Evolutionary conservation across 2,329 filamentous ascomycete genomes (phyloP).

Genomic region (Gnomoniopsis sp.): DNA sequence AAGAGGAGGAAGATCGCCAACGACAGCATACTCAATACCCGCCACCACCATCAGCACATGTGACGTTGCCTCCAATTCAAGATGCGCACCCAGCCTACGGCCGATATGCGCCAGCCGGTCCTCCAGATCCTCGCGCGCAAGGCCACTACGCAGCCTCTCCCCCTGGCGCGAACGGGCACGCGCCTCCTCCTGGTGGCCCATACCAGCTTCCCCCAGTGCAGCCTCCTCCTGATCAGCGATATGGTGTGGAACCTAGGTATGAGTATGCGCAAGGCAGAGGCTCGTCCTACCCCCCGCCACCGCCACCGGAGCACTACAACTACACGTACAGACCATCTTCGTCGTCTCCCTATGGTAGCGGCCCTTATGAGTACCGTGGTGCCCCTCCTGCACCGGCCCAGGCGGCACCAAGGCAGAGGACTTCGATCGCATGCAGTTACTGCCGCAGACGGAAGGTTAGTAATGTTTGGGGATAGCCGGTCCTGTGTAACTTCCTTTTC

Average conservation of each 20-base stretch:
- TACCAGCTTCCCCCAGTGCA: constrained; percentile 21
- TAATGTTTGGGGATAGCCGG: not conserved
- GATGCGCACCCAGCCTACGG: constrained; percentile 36
- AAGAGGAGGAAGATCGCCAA: constrained; percentile 38
- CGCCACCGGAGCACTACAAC: constrained; percentile 14
- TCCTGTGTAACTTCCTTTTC: not conserved
- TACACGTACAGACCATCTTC: constrained; percentile 32
- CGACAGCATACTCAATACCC: constrained; percentile 27
- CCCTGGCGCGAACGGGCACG: constrained; percentile 41
- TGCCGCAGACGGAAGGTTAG: constrained; percentile 59
- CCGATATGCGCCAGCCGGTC: constrained; percentile 34
- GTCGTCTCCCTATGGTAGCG: constrained; percentile 27
- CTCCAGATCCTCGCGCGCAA: constrained; percentile 29
- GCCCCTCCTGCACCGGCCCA: constrained; percentile 39
- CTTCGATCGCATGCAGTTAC: constrained; percentile 58
- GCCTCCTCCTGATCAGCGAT: constrained; percentile 15
- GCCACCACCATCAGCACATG: constrained; percentile 36
- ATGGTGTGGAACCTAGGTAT: constrained; percentile 18
- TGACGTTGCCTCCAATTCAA: constrained; percentile 49
- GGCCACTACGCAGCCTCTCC: constrained; percentile 22
- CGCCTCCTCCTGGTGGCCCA: constrained; percentile 29
- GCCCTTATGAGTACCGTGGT: constrained; percentile 28
- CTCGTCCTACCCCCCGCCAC: constrained; percentile 13
- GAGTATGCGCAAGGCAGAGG: constrained; percentile 14
- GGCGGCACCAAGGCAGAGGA: constrained; percentile 55